Evolutionary conservation across 768 basidiomycete genomes (phyloP).

Genomic region (Tephrocybe sp.): DNA sequence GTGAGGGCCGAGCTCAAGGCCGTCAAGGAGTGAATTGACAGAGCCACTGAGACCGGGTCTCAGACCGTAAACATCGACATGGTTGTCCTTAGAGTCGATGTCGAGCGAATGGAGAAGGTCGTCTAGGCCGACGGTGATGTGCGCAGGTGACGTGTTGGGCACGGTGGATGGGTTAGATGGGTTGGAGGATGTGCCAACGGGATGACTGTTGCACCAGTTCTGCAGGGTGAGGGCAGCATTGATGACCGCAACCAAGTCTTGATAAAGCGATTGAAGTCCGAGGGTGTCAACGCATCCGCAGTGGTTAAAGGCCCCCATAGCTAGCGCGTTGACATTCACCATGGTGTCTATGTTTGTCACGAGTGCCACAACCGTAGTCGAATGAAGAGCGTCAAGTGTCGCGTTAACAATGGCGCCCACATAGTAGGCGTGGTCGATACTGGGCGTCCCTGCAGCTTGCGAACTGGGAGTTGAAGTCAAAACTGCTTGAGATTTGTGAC

Average conservation of each 20-base stretch:
- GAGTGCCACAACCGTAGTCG: constrained; percentile 18
- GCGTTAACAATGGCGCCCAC: constrained; percentile 18
- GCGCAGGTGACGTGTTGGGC: constrained; percentile 5
- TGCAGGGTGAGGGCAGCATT: constrained; percentile 12
- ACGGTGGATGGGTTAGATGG: neutral
- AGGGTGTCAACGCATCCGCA: constrained; percentile 20
- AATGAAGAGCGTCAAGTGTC: constrained; percentile 18
- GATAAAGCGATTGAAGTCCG: constrained; percentile 16
- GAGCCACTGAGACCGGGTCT: neutral
- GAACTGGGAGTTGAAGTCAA: neutral
- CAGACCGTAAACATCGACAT: constrained; percentile 3
- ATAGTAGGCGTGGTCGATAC: constrained; percentile 15
- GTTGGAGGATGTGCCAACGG: constrained; percentile 2
- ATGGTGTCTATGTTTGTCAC: constrained; percentile 18
- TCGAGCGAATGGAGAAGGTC: constrained; percentile 6
- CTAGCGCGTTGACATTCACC: constrained; percentile 18
- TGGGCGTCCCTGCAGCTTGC: constrained; percentile 3
- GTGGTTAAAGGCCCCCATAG: constrained; percentile 14
- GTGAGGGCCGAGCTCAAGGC: constrained; percentile 6
- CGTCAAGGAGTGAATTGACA: constrained; percentile 4
- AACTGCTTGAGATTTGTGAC: constrained; percentile 1
- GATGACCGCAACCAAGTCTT: constrained; percentile 18
- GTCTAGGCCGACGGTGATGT: constrained; percentile 12
- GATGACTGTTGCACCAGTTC: constrained; percentile 14
- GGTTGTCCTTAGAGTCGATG: constrained; percentile 6